Evolutionary conservation across 257 asterid species (phyloP).

Genomic region (Haberlea rhodopensis): DNA sequence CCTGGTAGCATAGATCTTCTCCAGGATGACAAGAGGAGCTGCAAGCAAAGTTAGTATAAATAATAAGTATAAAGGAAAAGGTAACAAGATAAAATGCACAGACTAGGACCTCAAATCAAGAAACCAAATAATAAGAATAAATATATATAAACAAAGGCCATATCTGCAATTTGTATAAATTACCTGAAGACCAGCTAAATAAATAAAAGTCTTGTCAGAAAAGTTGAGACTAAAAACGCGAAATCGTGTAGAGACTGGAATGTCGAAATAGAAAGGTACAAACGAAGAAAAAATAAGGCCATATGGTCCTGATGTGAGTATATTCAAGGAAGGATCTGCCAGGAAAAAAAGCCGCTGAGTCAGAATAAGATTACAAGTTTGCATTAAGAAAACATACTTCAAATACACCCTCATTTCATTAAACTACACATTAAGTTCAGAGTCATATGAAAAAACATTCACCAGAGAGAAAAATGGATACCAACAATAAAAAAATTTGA

Average conservation of each 20-base stretch:
- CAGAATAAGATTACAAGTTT: conserved; percentile 21
- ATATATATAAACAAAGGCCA: not conserved
- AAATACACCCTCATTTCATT: not conserved
- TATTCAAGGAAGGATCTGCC: conserved; percentile 75
- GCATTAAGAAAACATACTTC: not conserved
- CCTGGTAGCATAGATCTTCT: conserved; percentile 94
- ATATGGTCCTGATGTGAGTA: conserved; percentile 91
- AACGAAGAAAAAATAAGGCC: conserved; percentile 84
- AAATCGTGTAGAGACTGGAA: conserved; percentile 87
- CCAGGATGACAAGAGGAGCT: conserved; percentile 97
- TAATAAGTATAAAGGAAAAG: conserved; percentile 19
- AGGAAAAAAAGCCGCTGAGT: conserved; percentile 31
- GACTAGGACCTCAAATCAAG: conserved; percentile 3
- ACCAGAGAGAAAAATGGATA: not conserved
- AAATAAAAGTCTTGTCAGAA: conserved; percentile 94
- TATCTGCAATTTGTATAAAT: conserved; percentile 5
- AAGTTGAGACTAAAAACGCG: conserved; percentile 71
- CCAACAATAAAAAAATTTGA: not conserved
- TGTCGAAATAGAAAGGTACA: conserved; percentile 91
- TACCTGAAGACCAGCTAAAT: conserved; percentile 99
- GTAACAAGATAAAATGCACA: not conserved
- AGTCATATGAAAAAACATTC: conserved; percentile 1
- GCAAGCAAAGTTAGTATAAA: conserved; percentile 32
- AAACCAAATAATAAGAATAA: conserved; percentile 6
- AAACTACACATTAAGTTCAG: conserved; percentile 3